A percentile compares a stretch with the other conserved stretches of the same genome.
Evolutionary conservation across 345 rosid genomes (phyloP).

Genomic region (Eucalyptus marginata): DNA sequence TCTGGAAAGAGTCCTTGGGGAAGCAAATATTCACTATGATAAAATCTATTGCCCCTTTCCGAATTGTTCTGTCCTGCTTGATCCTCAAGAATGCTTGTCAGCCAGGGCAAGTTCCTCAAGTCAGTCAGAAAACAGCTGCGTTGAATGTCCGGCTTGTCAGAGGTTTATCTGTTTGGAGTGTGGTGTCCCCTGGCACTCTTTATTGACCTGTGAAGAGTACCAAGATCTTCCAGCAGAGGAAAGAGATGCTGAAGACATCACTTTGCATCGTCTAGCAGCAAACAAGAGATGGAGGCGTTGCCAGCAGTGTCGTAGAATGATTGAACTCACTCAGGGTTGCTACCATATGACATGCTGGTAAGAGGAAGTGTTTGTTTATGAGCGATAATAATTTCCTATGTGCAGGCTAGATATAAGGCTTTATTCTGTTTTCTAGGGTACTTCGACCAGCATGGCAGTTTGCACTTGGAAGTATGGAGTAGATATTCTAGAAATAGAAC

Average conservation of each 20-base stretch:
- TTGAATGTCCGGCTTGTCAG: conserved; percentile 85
- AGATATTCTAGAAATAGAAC: not conserved
- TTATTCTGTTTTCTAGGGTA: not conserved
- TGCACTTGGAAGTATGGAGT: not conserved
- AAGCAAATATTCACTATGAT: conserved; percentile 45
- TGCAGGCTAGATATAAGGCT: not conserved
- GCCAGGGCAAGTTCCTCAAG: conserved; percentile 73
- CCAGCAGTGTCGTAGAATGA: conserved; percentile 88
- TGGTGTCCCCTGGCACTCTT: conserved; percentile 93
- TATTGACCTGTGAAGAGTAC: conserved; percentile 76
- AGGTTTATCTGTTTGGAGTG: conserved; percentile 84
- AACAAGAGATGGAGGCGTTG: conserved; percentile 91
- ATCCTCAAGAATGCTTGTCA: conserved; percentile 62
- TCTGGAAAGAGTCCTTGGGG: conserved; percentile 52
- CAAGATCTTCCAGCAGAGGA: conserved; percentile 80
- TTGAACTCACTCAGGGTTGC: conserved; percentile 90
- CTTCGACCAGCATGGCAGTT: not conserved
- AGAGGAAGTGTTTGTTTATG: not conserved
- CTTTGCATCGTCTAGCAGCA: conserved; percentile 73
- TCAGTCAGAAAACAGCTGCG: conserved; percentile 49
- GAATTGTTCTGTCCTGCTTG: conserved; percentile 69
- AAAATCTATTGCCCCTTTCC: conserved; percentile 87
- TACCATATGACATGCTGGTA: conserved; percentile 97
- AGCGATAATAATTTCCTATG: not conserved
- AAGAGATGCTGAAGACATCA: conserved; percentile 72